Evolutionary conservation across 495 filamentous ascomycete genomes (phyloP), one percentile per base, ranked within the genome.

Genomic region (Lichina pygmaea): DNA sequence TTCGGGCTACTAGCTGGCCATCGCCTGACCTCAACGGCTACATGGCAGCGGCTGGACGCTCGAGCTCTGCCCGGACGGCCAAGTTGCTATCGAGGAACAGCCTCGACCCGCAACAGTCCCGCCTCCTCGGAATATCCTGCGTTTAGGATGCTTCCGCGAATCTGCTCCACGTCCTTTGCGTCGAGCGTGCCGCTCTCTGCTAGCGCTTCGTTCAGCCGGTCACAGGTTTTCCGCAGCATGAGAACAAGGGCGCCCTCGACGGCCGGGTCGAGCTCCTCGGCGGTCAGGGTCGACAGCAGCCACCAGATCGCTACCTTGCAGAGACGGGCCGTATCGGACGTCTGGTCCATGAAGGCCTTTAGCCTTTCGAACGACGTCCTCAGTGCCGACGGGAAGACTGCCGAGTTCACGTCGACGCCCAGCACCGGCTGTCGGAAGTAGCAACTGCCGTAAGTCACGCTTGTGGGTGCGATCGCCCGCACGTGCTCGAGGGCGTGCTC

Each of bases 341-440:
- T 66, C 42, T 52, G 63, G 39, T 55, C 56, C 33, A 66, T 42
- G 6, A 58, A 63, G 30, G 56, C 56, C 42, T 61, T 62, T 6
- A 95, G 60, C 34, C 70, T 61, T 3, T 66, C 62, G 30, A 95
- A 63, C 10, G 72, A 67, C 44, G 64, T 62, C 36, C 72, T 68
- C 37, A 97, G 55, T 33, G 74, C 74, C 43, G 63, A 61, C 2
- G 86, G 84, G 61, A 93, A 93, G 5, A 68, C 68, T 10, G 73
- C 60, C 6, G 78, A 78, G 30, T 60, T 64, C 34, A 68, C 54
- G 9, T 68, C 66, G 8, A 83, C 56, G 24, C 78, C 81, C 11
- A 79, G 59, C 4, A 84, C 60, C 1, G 80, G 75, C 48, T 78
- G 64, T 54, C 70, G 71, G 53, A 86, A 71, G 49, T 73, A 68